Evolutionary conservation across 257 asterid genomes (phyloP).

Genomic region (Perilla frutescens): DNA sequence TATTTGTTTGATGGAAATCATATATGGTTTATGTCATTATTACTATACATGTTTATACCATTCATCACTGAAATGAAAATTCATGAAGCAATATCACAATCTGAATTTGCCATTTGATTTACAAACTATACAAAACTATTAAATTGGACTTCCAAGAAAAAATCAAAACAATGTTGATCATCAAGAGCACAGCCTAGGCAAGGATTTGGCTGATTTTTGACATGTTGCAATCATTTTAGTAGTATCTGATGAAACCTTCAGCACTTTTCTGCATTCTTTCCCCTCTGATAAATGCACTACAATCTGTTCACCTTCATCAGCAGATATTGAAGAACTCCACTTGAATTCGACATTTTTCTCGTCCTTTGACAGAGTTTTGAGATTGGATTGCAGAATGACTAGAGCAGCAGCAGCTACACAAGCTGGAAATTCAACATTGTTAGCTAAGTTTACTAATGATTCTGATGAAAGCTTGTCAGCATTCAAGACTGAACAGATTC

Average conservation of each 20-base stretch:
- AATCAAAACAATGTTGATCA: not conserved
- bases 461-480: constrained; percentile 51
- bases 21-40: too few relatives aligned
- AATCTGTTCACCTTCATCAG: constrained; percentile 26
- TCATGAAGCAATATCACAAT: not conserved
- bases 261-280: constrained; percentile 31
- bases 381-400: constrained; percentile 33
- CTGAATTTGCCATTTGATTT: not conserved
- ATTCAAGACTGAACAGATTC: constrained; percentile 49
- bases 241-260: constrained; percentile 28
- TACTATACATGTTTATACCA: too few relatives aligned
- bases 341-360: not conserved
- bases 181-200: constrained; percentile 44
- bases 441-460: constrained; percentile 35
- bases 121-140: not conserved
- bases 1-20: not conserved
- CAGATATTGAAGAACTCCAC: constrained; percentile 23
- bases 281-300: constrained; percentile 8
- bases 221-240: constrained; percentile 26
- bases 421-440: constrained; percentile 49
- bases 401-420: constrained; percentile 40
- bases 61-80: not conserved
- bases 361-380: constrained; percentile 14
- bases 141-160: not conserved
- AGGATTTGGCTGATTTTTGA: constrained; percentile 34